phyloP scores from a whole-genome alignment of 768 basidiomycete species.

The Kwoniella dendrophila region DNA sequence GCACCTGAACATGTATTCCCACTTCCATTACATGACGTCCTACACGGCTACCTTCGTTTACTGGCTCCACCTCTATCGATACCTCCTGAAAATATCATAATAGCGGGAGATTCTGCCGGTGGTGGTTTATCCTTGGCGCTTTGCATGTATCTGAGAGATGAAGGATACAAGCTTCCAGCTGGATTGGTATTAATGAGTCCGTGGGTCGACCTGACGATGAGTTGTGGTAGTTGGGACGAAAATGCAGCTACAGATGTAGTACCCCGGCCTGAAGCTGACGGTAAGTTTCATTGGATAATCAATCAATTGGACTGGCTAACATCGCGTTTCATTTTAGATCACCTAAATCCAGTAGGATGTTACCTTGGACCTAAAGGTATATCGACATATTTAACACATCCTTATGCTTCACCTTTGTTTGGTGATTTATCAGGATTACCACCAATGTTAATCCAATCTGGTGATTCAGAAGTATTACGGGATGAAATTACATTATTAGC shows the following conservation, averaged over 20 bases:
- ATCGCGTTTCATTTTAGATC: constrained; percentile 60
- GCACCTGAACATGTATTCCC: constrained; percentile 95
- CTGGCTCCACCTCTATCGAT: constrained; percentile 79
- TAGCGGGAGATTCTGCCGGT: constrained; percentile 86
- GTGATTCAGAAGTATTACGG: constrained; percentile 91
- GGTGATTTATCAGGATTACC: constrained; percentile 84
- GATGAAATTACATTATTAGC: constrained; percentile 90
- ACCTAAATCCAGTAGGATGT: constrained; percentile 89
- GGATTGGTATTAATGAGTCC: constrained; percentile 88
- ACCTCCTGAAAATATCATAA: constrained; percentile 78
- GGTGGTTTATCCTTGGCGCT: constrained; percentile 83
- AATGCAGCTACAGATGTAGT: constrained; percentile 64
- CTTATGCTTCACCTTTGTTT: constrained; percentile 90
- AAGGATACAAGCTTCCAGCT: constrained; percentile 77
- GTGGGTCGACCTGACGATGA: constrained; percentile 97
- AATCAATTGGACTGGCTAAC: neutral
- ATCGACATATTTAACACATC: constrained; percentile 85
- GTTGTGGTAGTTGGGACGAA: constrained; percentile 96
- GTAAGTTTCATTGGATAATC: constrained; percentile 31
- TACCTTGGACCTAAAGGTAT: constrained; percentile 72
- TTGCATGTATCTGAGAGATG: constrained; percentile 92
- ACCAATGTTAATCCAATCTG: constrained; percentile 85
- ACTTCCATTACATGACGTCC: constrained; percentile 81
- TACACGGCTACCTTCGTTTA: constrained; percentile 81
- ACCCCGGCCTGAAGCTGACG: constrained; percentile 52